phyloP scores from a whole-genome alignment of 257 asterid genomes.

The Solanum microdontum region DNA sequence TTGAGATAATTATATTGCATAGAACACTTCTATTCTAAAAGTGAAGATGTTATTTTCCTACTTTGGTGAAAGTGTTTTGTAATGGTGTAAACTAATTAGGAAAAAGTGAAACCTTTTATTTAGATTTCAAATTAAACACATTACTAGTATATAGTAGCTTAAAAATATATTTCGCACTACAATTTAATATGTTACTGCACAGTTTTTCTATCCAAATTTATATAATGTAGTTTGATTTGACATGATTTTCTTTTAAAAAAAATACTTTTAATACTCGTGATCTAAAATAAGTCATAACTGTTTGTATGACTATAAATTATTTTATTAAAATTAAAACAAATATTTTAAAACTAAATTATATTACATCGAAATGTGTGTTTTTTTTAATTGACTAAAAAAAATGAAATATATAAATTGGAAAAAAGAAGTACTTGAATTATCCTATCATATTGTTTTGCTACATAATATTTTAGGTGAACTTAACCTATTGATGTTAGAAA shows the following conservation, averaged over 20 bases:
- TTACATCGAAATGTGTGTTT: no score
- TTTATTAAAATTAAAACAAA: no score
- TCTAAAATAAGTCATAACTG: background rate
- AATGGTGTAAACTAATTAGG: background rate
- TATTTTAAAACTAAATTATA: no score
- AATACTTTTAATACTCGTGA: no score
- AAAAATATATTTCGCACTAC: background rate
- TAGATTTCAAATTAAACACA: background rate
- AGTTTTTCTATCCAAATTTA: background rate
- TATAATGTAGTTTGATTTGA: background rate
- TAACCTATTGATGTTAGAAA: background rate
- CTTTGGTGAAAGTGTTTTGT: background rate
- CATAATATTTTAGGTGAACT: background rate
- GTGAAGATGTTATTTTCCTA: background rate
- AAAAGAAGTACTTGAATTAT: no score
- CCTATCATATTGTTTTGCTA: no score
- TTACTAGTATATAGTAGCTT: background rate
- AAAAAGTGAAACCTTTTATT: background rate
- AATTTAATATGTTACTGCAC: background rate
- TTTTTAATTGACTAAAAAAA: no score
- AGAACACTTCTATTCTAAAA: background rate
- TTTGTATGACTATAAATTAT: no score
- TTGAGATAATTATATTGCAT: background rate
- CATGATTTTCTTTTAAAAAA: background rate
- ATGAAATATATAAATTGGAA: no score